Conservation (phyloP, 345 rosid species). For the Populus simonii region DNA sequence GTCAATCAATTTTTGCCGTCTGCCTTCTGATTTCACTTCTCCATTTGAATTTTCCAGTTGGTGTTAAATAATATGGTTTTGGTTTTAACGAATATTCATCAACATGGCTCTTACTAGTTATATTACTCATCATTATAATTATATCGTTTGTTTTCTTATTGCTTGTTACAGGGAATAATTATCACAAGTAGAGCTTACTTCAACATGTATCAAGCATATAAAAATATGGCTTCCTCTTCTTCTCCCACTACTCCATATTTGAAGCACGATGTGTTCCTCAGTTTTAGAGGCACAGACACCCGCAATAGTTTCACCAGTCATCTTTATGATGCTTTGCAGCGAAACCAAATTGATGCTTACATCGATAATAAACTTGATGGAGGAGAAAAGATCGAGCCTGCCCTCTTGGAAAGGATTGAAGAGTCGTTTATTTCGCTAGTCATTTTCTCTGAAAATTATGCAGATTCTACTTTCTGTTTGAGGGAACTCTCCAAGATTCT, state of each 20-base stretch:
- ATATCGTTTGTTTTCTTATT: too few species aligned
- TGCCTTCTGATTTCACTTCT: too few species aligned
- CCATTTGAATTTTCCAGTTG: too few species aligned
- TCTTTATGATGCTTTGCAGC: background rate
- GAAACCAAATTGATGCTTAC: background rate
- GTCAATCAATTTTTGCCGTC: too few species aligned
- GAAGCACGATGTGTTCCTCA: background rate
- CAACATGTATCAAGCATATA: too few species aligned
- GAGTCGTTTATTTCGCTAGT: background rate
- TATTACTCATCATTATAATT: too few species aligned
- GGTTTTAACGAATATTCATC: too few species aligned
- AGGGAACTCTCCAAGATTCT: background rate
- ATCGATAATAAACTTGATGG: background rate
- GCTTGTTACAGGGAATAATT: too few species aligned
- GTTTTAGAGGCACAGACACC: conserved; percentile 1
- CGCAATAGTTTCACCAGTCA: background rate
- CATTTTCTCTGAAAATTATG: background rate
- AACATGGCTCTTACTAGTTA: background rate
- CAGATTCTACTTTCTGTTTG: background rate
- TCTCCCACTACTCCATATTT: background rate
- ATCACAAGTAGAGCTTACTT: too few species aligned
- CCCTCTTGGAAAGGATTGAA: background rate
- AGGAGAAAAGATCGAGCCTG: conserved; percentile 4
- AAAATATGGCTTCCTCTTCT: background rate
- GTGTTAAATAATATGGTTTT: background rate